Evolutionary conservation across 768 basidiomycete species (phyloP), one percentile per base, ranked within the genome.

Genomic region (Boletellus sp.): DNA sequence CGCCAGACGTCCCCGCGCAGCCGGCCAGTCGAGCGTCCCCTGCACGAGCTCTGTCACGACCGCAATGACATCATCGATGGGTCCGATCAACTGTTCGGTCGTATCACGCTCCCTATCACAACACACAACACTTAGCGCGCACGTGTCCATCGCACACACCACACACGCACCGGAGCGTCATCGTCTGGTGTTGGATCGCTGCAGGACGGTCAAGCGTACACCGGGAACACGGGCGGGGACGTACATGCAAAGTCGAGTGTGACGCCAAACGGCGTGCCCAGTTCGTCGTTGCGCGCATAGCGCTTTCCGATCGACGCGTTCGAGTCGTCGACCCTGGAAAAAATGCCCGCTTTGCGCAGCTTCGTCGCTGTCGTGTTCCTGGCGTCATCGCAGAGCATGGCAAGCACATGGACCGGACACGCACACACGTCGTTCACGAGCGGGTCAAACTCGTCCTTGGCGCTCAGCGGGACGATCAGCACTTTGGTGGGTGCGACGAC

Each of bases 231-330:
- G 9, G 2, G 16, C 7, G 8, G 2, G 5, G 12, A 57, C 59
- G 2, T 39, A 87, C 85, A 84, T 6, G 94, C 96, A 72, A 98
- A 97, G 70, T 97, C 95, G 48, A 98, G 78, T 2, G 96, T 99
- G 50, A 95, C 78, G 43, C 95, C 96, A 69, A 87, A 99, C 2
- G 96, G 96, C 26, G 96, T 98, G 55, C 96, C 96, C 39, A 99
- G 80, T 72, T 98, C 96, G 71, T 99, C 96, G 71, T 98, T 99
- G 51, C 96, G 83, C 12, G 96, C 84, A 71, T 98, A 98, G 13
- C 95, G 92, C 73, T 90, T 94, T 36, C 96, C 96, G 63, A 98
- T 98, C 8, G 91, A 87, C 31, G 88, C 85, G 59, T 87, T 90
- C 20, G 94, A 98, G 66, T 98, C 95, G 67, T 98, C 96, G 3